These are phyloP conservation scores for Daldinia sp. DNA, from an alignment of 2,329 filamentous ascomycete species.

Conservation along the genomic window DNA sequence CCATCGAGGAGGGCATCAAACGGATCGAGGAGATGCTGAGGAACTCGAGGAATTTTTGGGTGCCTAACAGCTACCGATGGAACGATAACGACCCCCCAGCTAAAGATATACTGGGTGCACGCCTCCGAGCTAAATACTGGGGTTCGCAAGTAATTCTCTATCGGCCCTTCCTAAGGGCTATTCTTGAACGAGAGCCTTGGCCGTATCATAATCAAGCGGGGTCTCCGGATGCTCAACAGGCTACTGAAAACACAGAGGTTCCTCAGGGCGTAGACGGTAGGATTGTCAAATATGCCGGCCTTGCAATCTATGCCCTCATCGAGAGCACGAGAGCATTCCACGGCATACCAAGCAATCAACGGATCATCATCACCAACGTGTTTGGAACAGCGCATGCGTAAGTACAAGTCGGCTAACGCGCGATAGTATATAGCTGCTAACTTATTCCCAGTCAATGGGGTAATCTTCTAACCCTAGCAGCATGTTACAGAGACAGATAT, in stretches of 20 bases:
- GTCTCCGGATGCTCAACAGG: conserved; percentile 27
- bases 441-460: conserved; percentile 81
- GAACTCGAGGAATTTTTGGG: conserved; percentile 56
- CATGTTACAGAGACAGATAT: conserved; percentile 74
- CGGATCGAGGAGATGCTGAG: conserved; percentile 58
- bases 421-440: conserved; percentile 33
- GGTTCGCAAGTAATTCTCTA: conserved; percentile 91
- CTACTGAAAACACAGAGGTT: conserved; percentile 23
- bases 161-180: conserved; percentile 73
- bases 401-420: conserved; percentile 54
- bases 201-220: conserved; percentile 20
- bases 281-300: conserved; percentile 63
- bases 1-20: conserved; percentile 52
- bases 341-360: conserved; percentile 63
- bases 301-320: conserved; percentile 77
- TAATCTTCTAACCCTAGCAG: conserved; percentile 89
- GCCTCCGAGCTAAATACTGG: conserved; percentile 93
- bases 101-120: conserved; percentile 78
- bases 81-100: conserved; percentile 75
- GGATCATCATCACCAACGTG: conserved; percentile 91
- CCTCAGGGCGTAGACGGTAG: conserved; percentile 54
- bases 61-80: conserved; percentile 62
- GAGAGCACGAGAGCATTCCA: conserved; percentile 86
- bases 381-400: conserved; percentile 97
- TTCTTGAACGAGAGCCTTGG: conserved; percentile 54